phyloP scores from a whole-genome alignment of 2,329 filamentous ascomycete species.

The Scedosporium minutisporum region DNA sequence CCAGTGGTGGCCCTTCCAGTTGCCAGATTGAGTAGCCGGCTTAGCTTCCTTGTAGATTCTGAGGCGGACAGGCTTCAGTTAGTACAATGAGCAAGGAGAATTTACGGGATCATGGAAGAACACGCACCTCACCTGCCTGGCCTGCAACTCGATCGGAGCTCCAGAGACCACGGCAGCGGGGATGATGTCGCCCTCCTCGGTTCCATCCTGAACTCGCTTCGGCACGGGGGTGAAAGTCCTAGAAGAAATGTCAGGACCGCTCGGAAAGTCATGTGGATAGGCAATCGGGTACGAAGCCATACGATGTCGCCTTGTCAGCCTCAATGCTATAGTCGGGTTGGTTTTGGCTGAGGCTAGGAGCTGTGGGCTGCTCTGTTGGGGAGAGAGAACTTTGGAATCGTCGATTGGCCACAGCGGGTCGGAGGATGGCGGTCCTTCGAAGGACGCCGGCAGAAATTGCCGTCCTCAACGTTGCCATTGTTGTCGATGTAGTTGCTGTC shows the following conservation, averaged over 20 bases:
- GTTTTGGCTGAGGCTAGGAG: constrained; percentile 40
- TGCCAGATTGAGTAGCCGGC: constrained; percentile 91
- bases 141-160: constrained; percentile 87
- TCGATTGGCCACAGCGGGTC: constrained; percentile 28
- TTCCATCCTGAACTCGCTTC: constrained; percentile 81
- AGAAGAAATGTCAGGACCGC: constrained; percentile 6
- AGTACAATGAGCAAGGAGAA: constrained; percentile 8
- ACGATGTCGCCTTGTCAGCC: constrained; percentile 88
- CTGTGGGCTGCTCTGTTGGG: constrained; percentile 25
- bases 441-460: constrained; percentile 43
- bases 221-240: constrained; percentile 89
- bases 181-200: constrained; percentile 64
- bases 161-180: constrained; percentile 83
- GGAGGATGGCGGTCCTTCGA: constrained; percentile 30
- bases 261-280: neutral
- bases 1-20: constrained; percentile 78
- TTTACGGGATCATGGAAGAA: neutral
- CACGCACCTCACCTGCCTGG: constrained; percentile 78
- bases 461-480: constrained; percentile 59
- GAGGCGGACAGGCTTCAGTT: constrained; percentile 2
- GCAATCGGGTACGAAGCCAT: constrained; percentile 17
- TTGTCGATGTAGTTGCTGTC: constrained; percentile 15
- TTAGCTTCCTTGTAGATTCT: constrained; percentile 91
- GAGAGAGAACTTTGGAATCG: constrained; percentile 46
- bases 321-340: constrained; percentile 73